Evolutionary conservation across 371 early-diverging fungal genomes (phyloP).

Genomic region (Syncephalastrum sp.): DNA sequence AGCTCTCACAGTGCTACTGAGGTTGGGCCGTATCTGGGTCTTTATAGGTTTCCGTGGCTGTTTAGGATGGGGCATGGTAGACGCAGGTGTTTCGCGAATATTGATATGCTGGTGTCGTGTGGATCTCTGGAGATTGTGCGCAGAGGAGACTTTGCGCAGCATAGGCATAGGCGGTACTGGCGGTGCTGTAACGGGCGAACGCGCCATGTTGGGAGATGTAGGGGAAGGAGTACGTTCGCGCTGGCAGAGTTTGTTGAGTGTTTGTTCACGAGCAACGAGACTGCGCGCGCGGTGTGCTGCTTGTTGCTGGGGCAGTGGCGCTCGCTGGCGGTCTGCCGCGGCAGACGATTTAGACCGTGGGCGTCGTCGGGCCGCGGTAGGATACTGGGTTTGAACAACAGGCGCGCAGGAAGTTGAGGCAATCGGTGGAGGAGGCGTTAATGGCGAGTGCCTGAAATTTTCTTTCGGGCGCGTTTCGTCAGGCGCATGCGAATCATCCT

Average conservation of each 20-base stretch:
- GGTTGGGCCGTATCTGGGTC: background rate
- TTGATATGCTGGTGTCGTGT: no score
- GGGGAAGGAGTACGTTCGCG: conserved; percentile 3
- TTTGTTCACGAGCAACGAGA: conserved; percentile 11
- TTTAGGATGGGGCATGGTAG: conserved; percentile 4
- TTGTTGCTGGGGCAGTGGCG: background rate
- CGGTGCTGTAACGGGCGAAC: no score
- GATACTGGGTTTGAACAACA: no score
- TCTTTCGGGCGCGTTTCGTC: no score
- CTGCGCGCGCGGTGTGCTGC: background rate
- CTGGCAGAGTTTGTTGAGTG: conserved; percentile 10
- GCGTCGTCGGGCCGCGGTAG: background rate
- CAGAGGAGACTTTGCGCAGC: conserved; percentile 6
- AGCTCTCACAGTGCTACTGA: no score
- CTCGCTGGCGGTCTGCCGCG: conserved; percentile 5
- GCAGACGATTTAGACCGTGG: conserved; percentile 1
- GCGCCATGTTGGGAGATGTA: background rate
- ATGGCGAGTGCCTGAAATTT: no score
- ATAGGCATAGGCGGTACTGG: background rate
- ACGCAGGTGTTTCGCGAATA: background rate
- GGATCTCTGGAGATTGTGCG: conserved; percentile 3
- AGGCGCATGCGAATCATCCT: no score
- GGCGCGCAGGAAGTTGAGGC: no score
- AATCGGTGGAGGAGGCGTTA: no score
- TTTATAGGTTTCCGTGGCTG: background rate